Conservation (phyloP, 2,329 filamentous ascomycete genomes). For the Claviceps cyperi region DNA sequence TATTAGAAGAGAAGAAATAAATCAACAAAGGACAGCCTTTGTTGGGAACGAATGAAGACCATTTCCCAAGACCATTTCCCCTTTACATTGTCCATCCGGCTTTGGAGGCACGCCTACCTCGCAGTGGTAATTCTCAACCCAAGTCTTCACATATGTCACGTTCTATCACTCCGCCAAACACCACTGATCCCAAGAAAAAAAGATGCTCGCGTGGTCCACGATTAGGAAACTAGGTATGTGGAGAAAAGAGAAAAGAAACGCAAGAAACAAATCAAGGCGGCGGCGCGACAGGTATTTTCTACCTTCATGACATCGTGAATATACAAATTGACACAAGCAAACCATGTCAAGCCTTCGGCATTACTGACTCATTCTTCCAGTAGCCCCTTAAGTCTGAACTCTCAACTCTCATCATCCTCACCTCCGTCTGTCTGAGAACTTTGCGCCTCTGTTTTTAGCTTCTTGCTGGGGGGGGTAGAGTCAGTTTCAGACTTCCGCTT, state of each 20-base stretch:
- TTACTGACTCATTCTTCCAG: not conserved
- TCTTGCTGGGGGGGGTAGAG: conserved; percentile 37
- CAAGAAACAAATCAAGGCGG: not conserved
- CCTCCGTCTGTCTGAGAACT: conserved; percentile 26
- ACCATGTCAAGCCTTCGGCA: not conserved
- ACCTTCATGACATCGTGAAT: conserved; percentile 24
- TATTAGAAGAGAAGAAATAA: conserved; percentile 17
- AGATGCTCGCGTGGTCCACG: conserved; percentile 5
- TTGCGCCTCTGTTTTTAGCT: conserved; percentile 36
- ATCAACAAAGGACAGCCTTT: conserved; percentile 9
- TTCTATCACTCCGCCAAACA: conserved; percentile 2
- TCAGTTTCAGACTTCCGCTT: conserved; percentile 47
- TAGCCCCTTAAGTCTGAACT: not conserved
- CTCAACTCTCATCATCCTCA: conserved; percentile 14
- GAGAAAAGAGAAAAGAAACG: conserved; percentile 1
- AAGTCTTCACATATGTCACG: not conserved
- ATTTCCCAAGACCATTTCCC: not conserved
- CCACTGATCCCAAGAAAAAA: conserved; percentile 7
- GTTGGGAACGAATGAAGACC: not conserved
- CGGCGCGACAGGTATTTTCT: conserved; percentile 8
- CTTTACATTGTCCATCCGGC: not conserved
- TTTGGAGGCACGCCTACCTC: not conserved
- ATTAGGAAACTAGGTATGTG: conserved; percentile 2
- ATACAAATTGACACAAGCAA: conserved; percentile 8
- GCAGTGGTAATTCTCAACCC: not conserved